Base-by-base conservation (phyloP, 192 early-diverging fungal genomes). In the Powellomyces hirtus region DNA sequence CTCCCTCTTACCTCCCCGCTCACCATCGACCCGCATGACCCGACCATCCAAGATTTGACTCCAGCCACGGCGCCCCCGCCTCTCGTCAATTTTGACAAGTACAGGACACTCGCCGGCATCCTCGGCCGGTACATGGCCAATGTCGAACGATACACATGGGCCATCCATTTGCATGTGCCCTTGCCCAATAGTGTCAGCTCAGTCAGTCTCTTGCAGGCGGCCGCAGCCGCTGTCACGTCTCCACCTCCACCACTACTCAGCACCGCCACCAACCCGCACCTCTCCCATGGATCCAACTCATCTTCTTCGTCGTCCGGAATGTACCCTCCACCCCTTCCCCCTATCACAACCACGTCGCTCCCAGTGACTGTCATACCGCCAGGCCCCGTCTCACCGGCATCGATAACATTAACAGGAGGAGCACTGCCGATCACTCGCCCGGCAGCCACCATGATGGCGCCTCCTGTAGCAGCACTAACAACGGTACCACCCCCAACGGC, bases 31-130 rank as follows among this genome's bases (percentile, higher is more conserved):
- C n/a, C n/a, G 26, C n/a, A 49, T 49, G 46, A 49, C 46, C 3
- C 46, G 46, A 49, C 46, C 46, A 49, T 49, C 4, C n/a, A 18
- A 18, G 46, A 49, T 24, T 49, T 49, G 46, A 24, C 26, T 7
- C 46, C 46, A 3, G 46, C 46, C 46, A 49, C 5, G 4, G n/a
- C 46, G n/a, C 46, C 46, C n/a, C n/a, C 36, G 37, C 53, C 24
- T 24, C 51, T 74, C 38, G 46, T 74, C 33, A 68, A 74, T 58
- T 74, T 74, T 44, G 72, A 74, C 35, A 74, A 74, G 56, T 74
- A 68, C 50, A 31, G 65, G 4, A 74, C 16, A 16, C 49, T 74
- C 10, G 38, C 53, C 10, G 24, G 55, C 16, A 59, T 49, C 38
- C 42, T 66, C 24, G 26, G 16, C 24, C 49, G 40, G 27, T 67